Conservation (phyloP, 2,329 filamentous ascomycete species). For the Graphiopsis chlorocephala region DNA sequence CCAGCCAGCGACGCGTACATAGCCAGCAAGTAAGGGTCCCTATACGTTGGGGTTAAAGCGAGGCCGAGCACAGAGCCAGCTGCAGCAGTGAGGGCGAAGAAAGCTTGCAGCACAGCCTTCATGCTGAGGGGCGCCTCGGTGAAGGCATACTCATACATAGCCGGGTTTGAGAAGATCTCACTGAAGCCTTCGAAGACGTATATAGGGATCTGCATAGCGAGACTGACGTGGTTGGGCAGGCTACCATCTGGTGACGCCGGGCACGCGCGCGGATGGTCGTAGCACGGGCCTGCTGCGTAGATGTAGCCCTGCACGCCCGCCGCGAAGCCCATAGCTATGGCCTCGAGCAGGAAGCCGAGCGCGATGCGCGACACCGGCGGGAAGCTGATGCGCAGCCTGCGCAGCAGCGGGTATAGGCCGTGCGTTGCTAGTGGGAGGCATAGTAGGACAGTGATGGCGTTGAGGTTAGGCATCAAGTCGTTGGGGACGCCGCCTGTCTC, state of each 20-base stretch:
- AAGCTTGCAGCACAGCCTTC: neutral
- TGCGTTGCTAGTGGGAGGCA: conserved; percentile 45
- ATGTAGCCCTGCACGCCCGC: conserved; percentile 56
- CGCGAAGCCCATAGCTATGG: conserved; percentile 53
- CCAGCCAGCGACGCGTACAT: neutral
- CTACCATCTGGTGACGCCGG: conserved; percentile 28
- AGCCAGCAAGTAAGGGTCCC: neutral
- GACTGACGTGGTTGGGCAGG: conserved; percentile 43
- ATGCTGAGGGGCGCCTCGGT: conserved; percentile 40
- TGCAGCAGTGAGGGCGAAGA: neutral
- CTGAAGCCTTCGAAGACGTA: conserved; percentile 46
- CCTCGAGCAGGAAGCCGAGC: conserved; percentile 52
- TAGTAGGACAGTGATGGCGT: conserved; percentile 45
- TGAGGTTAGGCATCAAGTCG: conserved; percentile 48
- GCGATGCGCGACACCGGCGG: conserved; percentile 53
- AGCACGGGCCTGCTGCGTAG: conserved; percentile 54
- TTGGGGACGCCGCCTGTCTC: conserved; percentile 46
- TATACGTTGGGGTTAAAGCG: neutral
- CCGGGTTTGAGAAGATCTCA: conserved; percentile 48
- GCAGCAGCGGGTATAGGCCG: conserved; percentile 26
- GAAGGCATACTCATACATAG: conserved; percentile 48
- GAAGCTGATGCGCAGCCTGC: conserved; percentile 39
- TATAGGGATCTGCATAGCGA: conserved; percentile 44
- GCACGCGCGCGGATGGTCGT: conserved; percentile 29
- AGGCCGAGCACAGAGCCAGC: neutral